A percentile compares a stretch with the other conserved stretches of the same genome.
Evolutionary conservation across 805 yeast species (phyloP).

Genomic region (Pichia kluyveri): DNA sequence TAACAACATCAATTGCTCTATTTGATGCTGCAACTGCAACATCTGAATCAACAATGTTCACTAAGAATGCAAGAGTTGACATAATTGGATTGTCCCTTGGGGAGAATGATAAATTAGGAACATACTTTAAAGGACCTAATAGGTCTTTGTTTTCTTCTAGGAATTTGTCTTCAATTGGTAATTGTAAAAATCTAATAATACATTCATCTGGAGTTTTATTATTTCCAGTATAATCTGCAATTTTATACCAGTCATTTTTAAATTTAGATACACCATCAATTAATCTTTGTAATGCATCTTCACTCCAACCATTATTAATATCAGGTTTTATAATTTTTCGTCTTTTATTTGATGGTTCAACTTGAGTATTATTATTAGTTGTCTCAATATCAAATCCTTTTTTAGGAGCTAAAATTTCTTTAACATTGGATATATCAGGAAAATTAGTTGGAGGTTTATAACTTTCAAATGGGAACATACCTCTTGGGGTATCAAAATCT

Average conservation of each 20-base stretch:
- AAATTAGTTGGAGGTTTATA: slow-evolving; percentile 55
- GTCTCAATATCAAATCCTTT: neutral
- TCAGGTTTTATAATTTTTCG: slow-evolving; percentile 25
- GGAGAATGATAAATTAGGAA: slow-evolving; percentile 77
- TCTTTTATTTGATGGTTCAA: slow-evolving; percentile 9
- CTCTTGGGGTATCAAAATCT: slow-evolving; percentile 82
- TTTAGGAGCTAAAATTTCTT: slow-evolving; percentile 8
- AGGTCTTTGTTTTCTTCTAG: slow-evolving; percentile 37
- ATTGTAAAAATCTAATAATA: slow-evolving; percentile 64
- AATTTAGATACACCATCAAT: slow-evolving; percentile 53
- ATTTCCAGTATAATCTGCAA: slow-evolving; percentile 58
- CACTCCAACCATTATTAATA: slow-evolving; percentile 50
- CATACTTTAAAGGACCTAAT: slow-evolving; percentile 69
- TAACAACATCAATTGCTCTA: slow-evolving; percentile 46
- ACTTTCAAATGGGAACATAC: slow-evolving; percentile 84
- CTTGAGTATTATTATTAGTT: neutral
- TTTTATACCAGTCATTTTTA: slow-evolving; percentile 72
- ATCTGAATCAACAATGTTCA: slow-evolving; percentile 76
- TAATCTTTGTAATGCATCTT: slow-evolving; percentile 50
- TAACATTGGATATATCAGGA: slow-evolving; percentile 25
- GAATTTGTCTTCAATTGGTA: slow-evolving; percentile 76
- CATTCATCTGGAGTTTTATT: slow-evolving; percentile 66
- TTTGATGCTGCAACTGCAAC: slow-evolving; percentile 76
- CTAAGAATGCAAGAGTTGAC: slow-evolving; percentile 83
- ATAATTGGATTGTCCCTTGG: slow-evolving; percentile 88